These are phyloP conservation scores for Coemansia asiatica DNA, from an alignment of 192 early-diverging fungal species.

Conservation along the genomic window DNA sequence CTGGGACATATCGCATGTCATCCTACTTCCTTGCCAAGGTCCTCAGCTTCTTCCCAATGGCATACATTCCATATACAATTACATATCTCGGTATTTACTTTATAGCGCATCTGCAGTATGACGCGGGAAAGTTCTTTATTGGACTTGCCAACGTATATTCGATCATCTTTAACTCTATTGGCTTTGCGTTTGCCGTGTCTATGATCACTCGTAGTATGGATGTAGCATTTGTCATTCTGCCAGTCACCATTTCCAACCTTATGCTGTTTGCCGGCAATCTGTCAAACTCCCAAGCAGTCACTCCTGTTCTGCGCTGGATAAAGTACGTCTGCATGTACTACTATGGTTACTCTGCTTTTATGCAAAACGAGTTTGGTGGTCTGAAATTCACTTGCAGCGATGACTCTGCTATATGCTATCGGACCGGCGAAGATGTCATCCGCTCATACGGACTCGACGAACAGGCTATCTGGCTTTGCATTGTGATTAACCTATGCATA, in stretches of 20 bases:
- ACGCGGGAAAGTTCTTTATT: slow-evolving; percentile 14
- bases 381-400: slow-evolving; percentile 10
- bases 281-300: slow-evolving; percentile 14
- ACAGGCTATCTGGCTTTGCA: slow-evolving; percentile 11
- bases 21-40: slow-evolving; percentile 6
- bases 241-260: slow-evolving; percentile 16
- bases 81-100: slow-evolving; percentile 13
- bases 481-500: slow-evolving; percentile 4
- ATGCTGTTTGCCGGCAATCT: slow-evolving; percentile 24
- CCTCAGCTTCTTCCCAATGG: slow-evolving; percentile 15
- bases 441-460: slow-evolving; percentile 6
- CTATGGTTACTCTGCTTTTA: slow-evolving; percentile 10
- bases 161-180: slow-evolving; percentile 9
- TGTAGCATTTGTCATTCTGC: slow-evolving; percentile 16
- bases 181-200: slow-evolving; percentile 12
- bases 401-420: not conserved
- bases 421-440: slow-evolving; percentile 11
- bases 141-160: slow-evolving; percentile 3
- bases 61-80: slow-evolving; percentile 5
- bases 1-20: slow-evolving; percentile 13
- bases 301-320: slow-evolving; percentile 18
- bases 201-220: slow-evolving; percentile 9
- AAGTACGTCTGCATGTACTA: slow-evolving; percentile 14
- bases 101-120: slow-evolving; percentile 8
- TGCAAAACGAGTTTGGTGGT: slow-evolving; percentile 12